Base-by-base conservation (phyloP, 2,329 filamentous ascomycete genomes). In the Trichoderma asperellum region DNA sequence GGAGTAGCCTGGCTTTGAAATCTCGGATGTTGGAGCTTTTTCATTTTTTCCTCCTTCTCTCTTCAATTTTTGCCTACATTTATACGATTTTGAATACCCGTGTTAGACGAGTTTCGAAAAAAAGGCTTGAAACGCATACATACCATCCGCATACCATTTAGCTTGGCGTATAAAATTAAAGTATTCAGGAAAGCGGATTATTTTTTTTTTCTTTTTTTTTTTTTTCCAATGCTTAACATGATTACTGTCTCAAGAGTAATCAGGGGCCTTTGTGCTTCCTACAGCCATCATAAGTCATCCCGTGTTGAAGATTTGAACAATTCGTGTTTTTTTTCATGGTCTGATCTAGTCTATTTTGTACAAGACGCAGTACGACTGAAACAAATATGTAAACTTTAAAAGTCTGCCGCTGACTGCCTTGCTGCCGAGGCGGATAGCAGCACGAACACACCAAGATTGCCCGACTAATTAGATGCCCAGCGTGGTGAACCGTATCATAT, bases 1-100 rank as follows among this genome's bases (percentile, higher is more conserved):
- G 67, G 61, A 60, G 61, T 69, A 65, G 68, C 61, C 60, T 56
- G 59, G 43, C 53, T 68, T 63, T 52, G 49, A 29, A 64, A 37
- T 57, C 14, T 27, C 21, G 59, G 53, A 64, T 37, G 53, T 52
- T 52, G 59, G 59, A 34, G 27, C 24, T 6, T 35, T 10, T 43
- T n/a, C 16, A n/a, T 43, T 56, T 49, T 21, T 56, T 34, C 7
- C 16, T 14, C 34, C 35, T 35, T 35, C 1, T 56, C 29, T 43
- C 21, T 37, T 49, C 47, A n/a, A 18, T 52, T 47, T 55, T 32
- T 55, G 55, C 56, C 61, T 65, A 65, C 61, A 66, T 69, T 61
- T 32, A 35, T 53, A 40, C 16, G 63, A 32, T 21, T 66, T 69
- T 34, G 53, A 37, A 65, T 62, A 10, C 21, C 37, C 56, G 67